Percentiles rank a stretch among this genome's conserved stretches.
phyloP scores from a whole-genome alignment of 1,284 basidiomycete species.

The Melampsora allii-populina region DNA sequence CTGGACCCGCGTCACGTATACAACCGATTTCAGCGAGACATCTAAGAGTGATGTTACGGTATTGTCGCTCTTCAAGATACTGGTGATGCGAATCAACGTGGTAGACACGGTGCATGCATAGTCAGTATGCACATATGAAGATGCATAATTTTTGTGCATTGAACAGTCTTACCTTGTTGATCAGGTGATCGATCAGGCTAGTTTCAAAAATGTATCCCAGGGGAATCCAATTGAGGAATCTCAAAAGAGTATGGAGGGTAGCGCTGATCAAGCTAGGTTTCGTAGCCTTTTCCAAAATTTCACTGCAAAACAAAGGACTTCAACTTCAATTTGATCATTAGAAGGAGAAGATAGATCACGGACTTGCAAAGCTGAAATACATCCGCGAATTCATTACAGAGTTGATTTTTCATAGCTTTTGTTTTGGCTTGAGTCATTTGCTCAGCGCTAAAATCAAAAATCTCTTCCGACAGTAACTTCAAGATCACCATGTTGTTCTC shows the following conservation, averaged over 20 bases:
- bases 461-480: constrained; percentile 95
- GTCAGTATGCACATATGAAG: background rate
- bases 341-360: constrained; percentile 58
- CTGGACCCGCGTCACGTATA: constrained; percentile 82
- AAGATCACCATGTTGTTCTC: constrained; percentile 99
- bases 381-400: constrained; percentile 95
- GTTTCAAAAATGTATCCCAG: constrained; percentile 99
- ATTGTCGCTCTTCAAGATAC: constrained; percentile 96
- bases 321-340: constrained; percentile 56
- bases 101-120: background rate
- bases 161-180: constrained; percentile 52
- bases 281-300: constrained; percentile 96
- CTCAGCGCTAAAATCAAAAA: constrained; percentile 98
- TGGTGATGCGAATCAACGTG: constrained; percentile 51
- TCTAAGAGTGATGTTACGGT: constrained; percentile 95
- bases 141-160: background rate
- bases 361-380: constrained; percentile 44
- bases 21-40: constrained; percentile 96
- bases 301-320: constrained; percentile 57
- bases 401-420: constrained; percentile 94
- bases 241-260: constrained; percentile 89
- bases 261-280: constrained; percentile 93
- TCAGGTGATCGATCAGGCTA: constrained; percentile 88
- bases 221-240: constrained; percentile 99
- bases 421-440: constrained; percentile 99